Base-by-base conservation (phyloP, 148 eudicot genomes). In the Oxyria digyna region DNA sequence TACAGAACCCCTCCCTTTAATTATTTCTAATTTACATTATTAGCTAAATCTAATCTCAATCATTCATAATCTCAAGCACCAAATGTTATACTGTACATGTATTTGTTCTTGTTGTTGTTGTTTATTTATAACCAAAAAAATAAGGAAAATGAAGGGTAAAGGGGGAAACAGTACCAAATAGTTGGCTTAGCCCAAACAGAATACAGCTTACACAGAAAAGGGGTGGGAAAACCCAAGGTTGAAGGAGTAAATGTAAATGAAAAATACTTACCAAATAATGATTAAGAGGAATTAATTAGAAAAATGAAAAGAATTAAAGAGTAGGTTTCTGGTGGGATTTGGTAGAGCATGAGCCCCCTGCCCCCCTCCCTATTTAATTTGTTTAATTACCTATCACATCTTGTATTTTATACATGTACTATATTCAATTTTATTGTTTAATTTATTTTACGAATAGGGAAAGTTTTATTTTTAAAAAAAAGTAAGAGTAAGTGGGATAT, bases 321-420 rank as follows among this genome's bases (percentile, higher is more conserved):
- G 37, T 59, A 59, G 65, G 65, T 59, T 59, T 59, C 65, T 31
- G 65, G 65, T 57, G 64, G 64, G 20, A 57, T 57, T 57, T 27
- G 64, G 64, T 57, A 57, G 37, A 57, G 35, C n/a, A 57, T 57
- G 64, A 57, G 8, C 37, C n/a, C 57, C n/a, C 18, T 57, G 64
- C 37, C 37, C 35, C 31, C 15, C 37, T 29, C 8, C n/a, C 8
- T n/a, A 13, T 57, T 29, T 27, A 57, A 26, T 57, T 57, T 57
- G 35, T 57, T 57, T 57, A 57, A 57, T 57, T 57, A 57, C 35
- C 64, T 27, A 27, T 57, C 64, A 29, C 64, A 57, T 57, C 64
- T 57, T 57, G 37, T 57, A 57, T 7, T 57, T 27, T 57, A 57
- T 57, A 18, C 8, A 29, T 57, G 9, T 57, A 57, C 35, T 57